Evolutionary conservation across 2,329 filamentous ascomycete species (phyloP), one percentile per base, ranked within the genome.

Genomic region (Claviceps monticola): DNA sequence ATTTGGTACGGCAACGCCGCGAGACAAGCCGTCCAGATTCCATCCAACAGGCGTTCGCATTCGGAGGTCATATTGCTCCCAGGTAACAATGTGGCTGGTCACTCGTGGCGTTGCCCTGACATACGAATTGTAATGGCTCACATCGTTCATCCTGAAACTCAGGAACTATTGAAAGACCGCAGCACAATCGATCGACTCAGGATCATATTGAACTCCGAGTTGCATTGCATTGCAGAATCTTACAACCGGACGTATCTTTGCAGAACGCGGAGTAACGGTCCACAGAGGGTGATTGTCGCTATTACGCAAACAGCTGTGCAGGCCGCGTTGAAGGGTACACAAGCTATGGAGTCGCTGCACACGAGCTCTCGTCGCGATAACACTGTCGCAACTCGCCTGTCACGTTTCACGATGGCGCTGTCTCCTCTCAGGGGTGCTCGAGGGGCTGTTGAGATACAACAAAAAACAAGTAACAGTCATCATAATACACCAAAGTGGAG

Each of bases 211-310:
- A 48, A 8, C n/a, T 29, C n/a, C 16, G 8, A 14, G 46, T 37
- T 48, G 46, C 46, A 29, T 37, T 37, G n/a, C 21, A 34, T 42
- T 41, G 49, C 43, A 39, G 43, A 23, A 42, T 46, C 23, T 51
- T 37, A 23, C 36, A 36, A 46, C 16, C 44, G 14, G 45, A 29
- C 8, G 37, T 29, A 8, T n/a, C 42, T n/a, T 21, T 38, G 14
- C 49, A 42, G 36, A 21, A 46, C 23, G 49, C 44, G 36, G 49
- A 46, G 49, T 34, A n/a, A 51, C 49, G 44, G 21, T 51, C 19
- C 43, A 46, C 43, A 26, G n/a, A 36, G 16, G 19, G n/a, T 4
- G 16, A 51, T 43, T 29, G 42, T 34, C 44, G 36, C 43, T 41
- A 42, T 41, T 34, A 19, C n/a, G 37, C 49, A 51, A 51, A 51